A percentile compares a stretch with the other conserved stretches of the same genome.
These are phyloP conservation scores for Penicillium capsulatum DNA, from an alignment of 2,329 filamentous ascomycete genomes.

Conservation along the genomic window DNA sequence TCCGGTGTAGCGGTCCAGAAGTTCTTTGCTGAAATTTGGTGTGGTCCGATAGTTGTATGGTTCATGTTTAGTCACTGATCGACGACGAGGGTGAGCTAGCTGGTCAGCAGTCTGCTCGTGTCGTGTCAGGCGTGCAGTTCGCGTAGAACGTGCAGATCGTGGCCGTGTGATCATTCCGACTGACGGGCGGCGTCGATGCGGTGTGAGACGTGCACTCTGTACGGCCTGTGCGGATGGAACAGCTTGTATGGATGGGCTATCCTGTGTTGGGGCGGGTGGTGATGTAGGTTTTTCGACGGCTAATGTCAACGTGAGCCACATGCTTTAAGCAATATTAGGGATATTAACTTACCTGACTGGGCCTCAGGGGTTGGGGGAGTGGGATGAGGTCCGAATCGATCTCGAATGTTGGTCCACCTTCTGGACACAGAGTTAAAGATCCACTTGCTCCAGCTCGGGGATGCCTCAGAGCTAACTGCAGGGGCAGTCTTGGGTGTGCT, in stretches of 20 bases:
- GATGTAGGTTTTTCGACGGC: too few relatives aligned
- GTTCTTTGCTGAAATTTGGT: conserved; percentile 5
- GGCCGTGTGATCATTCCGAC: too few relatives aligned
- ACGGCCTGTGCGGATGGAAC: background rate
- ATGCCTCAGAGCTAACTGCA: conserved; percentile 2
- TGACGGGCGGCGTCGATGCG: too few relatives aligned
- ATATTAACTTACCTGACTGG: background rate
- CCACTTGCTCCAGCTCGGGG: conserved; percentile 9
- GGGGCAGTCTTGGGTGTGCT: conserved; percentile 3
- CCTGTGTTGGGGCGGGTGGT: too few relatives aligned
- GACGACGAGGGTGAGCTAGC: too few relatives aligned
- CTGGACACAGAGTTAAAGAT: conserved; percentile 17
- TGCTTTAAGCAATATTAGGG: background rate
- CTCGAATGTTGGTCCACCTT: conserved; percentile 16
- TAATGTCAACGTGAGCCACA: too few relatives aligned
- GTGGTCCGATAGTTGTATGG: conserved; percentile 4
- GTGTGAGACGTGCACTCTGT: background rate
- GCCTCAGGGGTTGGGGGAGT: background rate
- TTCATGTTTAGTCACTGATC: too few relatives aligned
- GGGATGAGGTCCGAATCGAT: conserved; percentile 5
- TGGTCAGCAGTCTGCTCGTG: too few relatives aligned
- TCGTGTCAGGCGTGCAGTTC: too few relatives aligned
- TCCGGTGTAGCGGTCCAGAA: conserved; percentile 10
- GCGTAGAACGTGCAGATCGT: too few relatives aligned
- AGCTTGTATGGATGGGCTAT: too few relatives aligned